These are phyloP conservation scores for Yarrowia sp. DNA, from an alignment of 805 yeast genomes.

Conservation along the genomic window DNA sequence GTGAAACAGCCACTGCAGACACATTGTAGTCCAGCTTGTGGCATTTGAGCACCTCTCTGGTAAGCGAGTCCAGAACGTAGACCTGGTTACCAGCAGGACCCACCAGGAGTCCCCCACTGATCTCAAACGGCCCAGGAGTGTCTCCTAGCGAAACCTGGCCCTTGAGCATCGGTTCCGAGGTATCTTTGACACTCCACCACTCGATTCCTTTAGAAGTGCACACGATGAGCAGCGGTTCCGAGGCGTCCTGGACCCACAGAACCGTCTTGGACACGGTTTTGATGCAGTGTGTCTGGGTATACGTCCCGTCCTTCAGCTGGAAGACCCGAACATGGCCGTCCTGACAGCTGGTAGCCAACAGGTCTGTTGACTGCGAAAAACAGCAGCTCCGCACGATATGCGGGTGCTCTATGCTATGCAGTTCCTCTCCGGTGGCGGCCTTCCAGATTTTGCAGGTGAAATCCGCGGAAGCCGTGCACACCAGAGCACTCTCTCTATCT, in stretches of 20 bases:
- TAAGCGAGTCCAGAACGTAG: conserved; percentile 42
- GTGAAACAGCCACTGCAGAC: conserved; percentile 45
- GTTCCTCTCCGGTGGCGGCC: conserved; percentile 42
- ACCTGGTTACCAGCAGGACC: conserved; percentile 45
- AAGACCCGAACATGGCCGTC: conserved; percentile 31
- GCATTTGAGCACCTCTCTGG: conserved; percentile 42
- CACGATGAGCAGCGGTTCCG: conserved; percentile 42
- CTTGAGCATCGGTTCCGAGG: conserved; percentile 24
- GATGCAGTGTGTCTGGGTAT: conserved; percentile 27
- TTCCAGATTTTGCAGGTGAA: conserved; percentile 47
- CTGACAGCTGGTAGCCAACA: conserved; percentile 28
- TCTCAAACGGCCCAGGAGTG: conserved; percentile 37
- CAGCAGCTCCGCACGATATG: conserved; percentile 45
- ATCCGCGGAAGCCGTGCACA: conserved; percentile 50
- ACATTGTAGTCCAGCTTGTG: conserved; percentile 45
- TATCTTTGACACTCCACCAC: conserved; percentile 47
- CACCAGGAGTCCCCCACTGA: conserved; percentile 43
- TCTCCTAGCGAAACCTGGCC: conserved; percentile 30
- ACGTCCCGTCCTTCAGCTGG: conserved; percentile 1
- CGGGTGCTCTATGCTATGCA: conserved; percentile 42
- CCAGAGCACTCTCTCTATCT: conserved; percentile 43
- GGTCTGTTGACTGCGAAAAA: conserved; percentile 30
- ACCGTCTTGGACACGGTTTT: conserved; percentile 36
- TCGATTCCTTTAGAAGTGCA: conserved; percentile 43
- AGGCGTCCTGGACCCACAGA: conserved; percentile 21